These are phyloP conservation scores for Talaromyces liani DNA, from an alignment of 495 filamentous ascomycete species.

Conservation along the genomic window DNA sequence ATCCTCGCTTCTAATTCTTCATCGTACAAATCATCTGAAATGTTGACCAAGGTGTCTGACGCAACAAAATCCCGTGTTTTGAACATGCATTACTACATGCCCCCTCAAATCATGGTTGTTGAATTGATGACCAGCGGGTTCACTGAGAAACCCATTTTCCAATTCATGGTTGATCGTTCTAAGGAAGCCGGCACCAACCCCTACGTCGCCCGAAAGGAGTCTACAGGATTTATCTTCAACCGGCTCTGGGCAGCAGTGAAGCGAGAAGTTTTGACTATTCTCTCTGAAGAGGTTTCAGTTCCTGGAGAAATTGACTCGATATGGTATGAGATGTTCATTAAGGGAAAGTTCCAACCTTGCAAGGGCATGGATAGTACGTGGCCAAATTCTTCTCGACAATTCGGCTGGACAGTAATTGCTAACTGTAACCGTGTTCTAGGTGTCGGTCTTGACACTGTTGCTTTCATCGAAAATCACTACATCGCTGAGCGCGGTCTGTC, in stretches of 20 bases:
- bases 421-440: constrained; percentile 11
- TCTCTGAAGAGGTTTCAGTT: constrained; percentile 40
- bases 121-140: constrained; percentile 50
- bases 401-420: background rate
- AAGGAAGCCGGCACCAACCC: constrained; percentile 36
- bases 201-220: constrained; percentile 34
- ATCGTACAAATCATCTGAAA: constrained; percentile 37
- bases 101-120: constrained; percentile 36
- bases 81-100: constrained; percentile 50
- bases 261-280: constrained; percentile 41
- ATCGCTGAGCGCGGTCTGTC: constrained; percentile 36
- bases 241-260: constrained; percentile 53
- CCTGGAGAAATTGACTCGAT: constrained; percentile 41
- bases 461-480: constrained; percentile 37
- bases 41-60: constrained; percentile 34
- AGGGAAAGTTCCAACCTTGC: constrained; percentile 18
- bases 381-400: background rate
- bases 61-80: constrained; percentile 14
- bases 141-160: constrained; percentile 38
- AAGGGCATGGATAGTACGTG: constrained; percentile 26
- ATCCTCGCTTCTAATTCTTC: constrained; percentile 47
- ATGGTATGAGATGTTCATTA: constrained; percentile 33
- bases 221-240: constrained; percentile 51
- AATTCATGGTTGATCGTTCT: constrained; percentile 31
- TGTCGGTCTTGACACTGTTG: constrained; percentile 47